phyloP scores from a whole-genome alignment of 331 rosid species.

The Pyrus hybrid region DNA sequence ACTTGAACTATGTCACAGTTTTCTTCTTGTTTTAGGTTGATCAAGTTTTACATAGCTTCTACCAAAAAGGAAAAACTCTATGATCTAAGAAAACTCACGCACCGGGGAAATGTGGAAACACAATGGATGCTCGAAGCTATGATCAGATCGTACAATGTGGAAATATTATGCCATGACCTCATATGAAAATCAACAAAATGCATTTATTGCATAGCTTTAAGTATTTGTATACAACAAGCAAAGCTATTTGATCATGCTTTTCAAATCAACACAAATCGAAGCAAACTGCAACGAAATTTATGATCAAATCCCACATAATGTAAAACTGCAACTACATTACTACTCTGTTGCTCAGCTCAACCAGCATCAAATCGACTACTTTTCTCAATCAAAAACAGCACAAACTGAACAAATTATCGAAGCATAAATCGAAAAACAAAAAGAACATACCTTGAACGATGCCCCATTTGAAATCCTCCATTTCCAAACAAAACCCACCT shows the following conservation, averaged over 20 bases:
- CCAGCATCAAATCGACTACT: neutral
- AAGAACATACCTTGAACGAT: neutral
- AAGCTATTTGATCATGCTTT: neutral
- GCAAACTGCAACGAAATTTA: no score
- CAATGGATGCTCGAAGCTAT: neutral
- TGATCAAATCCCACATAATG: neutral
- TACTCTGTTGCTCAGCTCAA: neutral
- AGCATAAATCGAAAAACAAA: neutral
- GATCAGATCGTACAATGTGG: neutral
- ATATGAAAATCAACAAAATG: neutral
- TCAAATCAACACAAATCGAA: neutral
- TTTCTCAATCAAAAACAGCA: neutral
- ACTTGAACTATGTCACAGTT: neutral
- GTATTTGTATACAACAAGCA: neutral
- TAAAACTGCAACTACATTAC: neutral
- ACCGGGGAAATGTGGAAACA: neutral
- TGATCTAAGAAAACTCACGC: neutral
- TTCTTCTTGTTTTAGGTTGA: neutral
- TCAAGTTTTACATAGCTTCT: neutral
- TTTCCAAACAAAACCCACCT: neutral
- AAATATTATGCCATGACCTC: no score
- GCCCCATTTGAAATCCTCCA: neutral
- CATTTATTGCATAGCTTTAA: neutral
- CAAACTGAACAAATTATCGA: no score
- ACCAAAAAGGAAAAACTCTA: neutral